Evolutionary conservation across 108 stramenopile species (phyloP).

Genomic region (Cyclostephanos tholiformis): DNA sequence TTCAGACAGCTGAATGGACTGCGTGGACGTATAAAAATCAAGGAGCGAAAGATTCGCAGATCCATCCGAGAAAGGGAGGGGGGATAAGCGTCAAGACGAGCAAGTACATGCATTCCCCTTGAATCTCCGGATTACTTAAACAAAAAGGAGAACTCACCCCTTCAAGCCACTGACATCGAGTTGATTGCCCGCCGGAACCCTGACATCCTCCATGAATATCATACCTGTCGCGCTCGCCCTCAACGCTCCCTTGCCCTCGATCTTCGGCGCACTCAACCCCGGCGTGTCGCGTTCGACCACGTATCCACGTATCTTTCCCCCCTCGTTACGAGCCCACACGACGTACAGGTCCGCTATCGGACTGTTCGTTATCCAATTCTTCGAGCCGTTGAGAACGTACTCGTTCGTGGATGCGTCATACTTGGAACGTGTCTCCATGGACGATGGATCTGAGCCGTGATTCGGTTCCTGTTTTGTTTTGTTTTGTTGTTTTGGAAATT

Average conservation of each 20-base stretch:
- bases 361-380: slow-evolving; percentile 98
- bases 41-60: no score
- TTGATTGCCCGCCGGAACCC: slow-evolving; percentile 66
- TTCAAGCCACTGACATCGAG: slow-evolving; percentile 65
- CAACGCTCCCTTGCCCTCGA: slow-evolving; percentile 91
- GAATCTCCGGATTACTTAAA: no score
- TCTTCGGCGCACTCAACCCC: slow-evolving; percentile 82
- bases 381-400: slow-evolving; percentile 90
- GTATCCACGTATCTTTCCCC: slow-evolving; percentile 85
- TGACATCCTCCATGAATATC: slow-evolving; percentile 94
- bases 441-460: slow-evolving; percentile 91
- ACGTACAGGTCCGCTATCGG: slow-evolving; percentile 95
- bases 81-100: slow-evolving; percentile 4
- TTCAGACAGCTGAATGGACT: slow-evolving; percentile 92
- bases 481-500: not conserved
- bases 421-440: slow-evolving; percentile 86
- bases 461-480: slow-evolving; percentile 86
- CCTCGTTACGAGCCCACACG: slow-evolving; percentile 88
- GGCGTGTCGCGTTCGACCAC: slow-evolving; percentile 83
- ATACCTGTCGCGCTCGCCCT: slow-evolving; percentile 89
- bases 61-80: not conserved
- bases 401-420: slow-evolving; percentile 80
- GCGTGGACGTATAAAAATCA: not conserved
- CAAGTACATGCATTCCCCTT: not conserved
- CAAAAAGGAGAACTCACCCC: slow-evolving; percentile 25